Evolutionary conservation across 2,329 filamentous ascomycete genomes (phyloP), one percentile per base, ranked within the genome.

Genomic region (Colletotrichum lini): DNA sequence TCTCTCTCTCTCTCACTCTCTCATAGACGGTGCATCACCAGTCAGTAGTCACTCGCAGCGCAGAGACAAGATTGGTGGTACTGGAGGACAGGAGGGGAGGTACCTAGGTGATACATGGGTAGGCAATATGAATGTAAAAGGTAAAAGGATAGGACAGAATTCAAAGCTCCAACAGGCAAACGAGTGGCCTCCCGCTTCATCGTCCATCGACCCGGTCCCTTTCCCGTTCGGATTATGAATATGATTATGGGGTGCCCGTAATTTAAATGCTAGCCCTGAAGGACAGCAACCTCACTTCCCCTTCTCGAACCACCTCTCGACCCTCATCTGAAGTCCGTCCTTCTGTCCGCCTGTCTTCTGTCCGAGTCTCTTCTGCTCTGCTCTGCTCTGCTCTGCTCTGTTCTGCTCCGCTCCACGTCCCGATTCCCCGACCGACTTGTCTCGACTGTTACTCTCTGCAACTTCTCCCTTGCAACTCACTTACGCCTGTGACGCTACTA

Each of bases 251-350:
- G 68, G 53, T 71, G 65, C 57, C 65, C 65, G 67, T 68, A 71
- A 71, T 71, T 71, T 71, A 68, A 71, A 71, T 71, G 68, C 68
- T 53, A 62, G 65, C 68, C 68, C 68, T 71, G 68, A 71, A 47
- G 64, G 45, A 23, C 58, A 71, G 65, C 58, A 68, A 68, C 68
- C 65, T 71, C 65, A 68, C 64, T 57, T 68, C 57, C 67, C 54
- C 68, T 71, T 67, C 67, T 61, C 64, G 67, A 67, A 67, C 67
- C 67, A 70, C 67, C 60, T 49, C 52, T 30, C 35, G n/a, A 45
- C 52, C 30, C 16, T 49, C 42, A 18, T 56, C 58, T 38, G 35
- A 38, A 38, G 35, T 38, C 35, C 35, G 35, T 38, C 35, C 35
- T 9, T 38, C 8, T 38, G 8, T 8, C 35, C 35, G 35, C 35